Evolutionary conservation across 192 early-diverging fungal species (phyloP).

Genomic region (Linnemannia elongata): DNA sequence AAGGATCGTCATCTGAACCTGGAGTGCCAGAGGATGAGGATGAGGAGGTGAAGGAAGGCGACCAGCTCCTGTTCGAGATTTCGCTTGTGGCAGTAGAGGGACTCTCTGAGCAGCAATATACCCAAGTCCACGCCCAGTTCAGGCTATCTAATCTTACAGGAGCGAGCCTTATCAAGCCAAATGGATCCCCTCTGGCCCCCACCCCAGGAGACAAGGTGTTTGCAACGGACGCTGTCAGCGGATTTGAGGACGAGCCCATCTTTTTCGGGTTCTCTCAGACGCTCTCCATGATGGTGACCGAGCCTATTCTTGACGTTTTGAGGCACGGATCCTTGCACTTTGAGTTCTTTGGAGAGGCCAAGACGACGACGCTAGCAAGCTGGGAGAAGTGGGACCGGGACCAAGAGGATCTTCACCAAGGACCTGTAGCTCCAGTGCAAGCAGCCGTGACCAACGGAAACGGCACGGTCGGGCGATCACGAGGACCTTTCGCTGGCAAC

Average conservation of each 20-base stretch:
- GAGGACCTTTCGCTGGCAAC: not conserved
- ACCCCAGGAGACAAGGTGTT: conserved; percentile 63
- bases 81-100: conserved; percentile 72
- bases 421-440: not conserved
- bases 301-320: conserved; percentile 55
- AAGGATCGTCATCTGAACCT: not conserved
- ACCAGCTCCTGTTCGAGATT: conserved; percentile 75
- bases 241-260: conserved; percentile 67
- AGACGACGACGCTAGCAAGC: conserved; percentile 32
- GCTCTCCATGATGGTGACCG: conserved; percentile 56
- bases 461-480: not conserved
- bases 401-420: conserved; percentile 51
- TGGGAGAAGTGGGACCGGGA: conserved; percentile 69
- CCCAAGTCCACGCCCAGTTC: conserved; percentile 83
- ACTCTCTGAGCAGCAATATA: conserved; percentile 71
- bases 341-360: conserved; percentile 68
- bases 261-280: conserved; percentile 68
- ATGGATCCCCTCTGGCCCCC: not conserved
- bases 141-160: conserved; percentile 71
- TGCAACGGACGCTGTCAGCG: conserved; percentile 70
- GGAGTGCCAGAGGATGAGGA: conserved; percentile 15
- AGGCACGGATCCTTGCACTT: conserved; percentile 54
- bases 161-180: conserved; percentile 4
- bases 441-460: conserved; percentile 6
- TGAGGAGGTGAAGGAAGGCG: conserved; percentile 59